Conservation (phyloP, 176 grass and related monocot genomes). For the Oryza brachyantha region DNA sequence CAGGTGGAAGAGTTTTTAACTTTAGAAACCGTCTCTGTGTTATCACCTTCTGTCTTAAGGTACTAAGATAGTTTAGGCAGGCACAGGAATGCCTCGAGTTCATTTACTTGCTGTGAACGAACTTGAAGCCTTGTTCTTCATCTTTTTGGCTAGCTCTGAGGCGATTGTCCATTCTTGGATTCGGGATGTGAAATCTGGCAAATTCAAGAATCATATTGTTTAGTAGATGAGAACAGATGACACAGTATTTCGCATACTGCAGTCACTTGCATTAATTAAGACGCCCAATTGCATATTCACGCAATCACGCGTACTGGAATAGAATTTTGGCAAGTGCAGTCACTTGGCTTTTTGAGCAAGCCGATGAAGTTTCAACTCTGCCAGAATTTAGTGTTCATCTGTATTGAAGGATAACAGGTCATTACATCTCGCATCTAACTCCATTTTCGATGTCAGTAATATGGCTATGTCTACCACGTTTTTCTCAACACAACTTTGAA, state of each 20-base stretch:
- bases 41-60: conserved; percentile 13
- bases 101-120: conserved; percentile 39
- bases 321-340: not conserved
- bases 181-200: conserved; percentile 8
- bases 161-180: not conserved
- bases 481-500: conserved; percentile 6
- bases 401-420: not conserved
- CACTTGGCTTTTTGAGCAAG: not conserved
- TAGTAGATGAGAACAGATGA: not conserved
- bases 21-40: conserved; percentile 11
- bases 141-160: conserved; percentile 9
- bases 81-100: conserved; percentile 26
- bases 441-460: not conserved
- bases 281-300: no score
- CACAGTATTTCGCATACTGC: not conserved
- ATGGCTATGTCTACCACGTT: not conserved
- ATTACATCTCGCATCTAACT: not conserved
- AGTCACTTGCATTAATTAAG: not conserved
- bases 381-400: not conserved
- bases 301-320: not conserved
- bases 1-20: conserved; percentile 17
- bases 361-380: not conserved
- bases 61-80: conserved; percentile 13
- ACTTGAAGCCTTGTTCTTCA: not conserved
- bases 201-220: not conserved